These are phyloP conservation scores for Xylariaceae sp. DNA, from an alignment of 2,329 filamentous ascomycete genomes.

Conservation along the genomic window DNA sequence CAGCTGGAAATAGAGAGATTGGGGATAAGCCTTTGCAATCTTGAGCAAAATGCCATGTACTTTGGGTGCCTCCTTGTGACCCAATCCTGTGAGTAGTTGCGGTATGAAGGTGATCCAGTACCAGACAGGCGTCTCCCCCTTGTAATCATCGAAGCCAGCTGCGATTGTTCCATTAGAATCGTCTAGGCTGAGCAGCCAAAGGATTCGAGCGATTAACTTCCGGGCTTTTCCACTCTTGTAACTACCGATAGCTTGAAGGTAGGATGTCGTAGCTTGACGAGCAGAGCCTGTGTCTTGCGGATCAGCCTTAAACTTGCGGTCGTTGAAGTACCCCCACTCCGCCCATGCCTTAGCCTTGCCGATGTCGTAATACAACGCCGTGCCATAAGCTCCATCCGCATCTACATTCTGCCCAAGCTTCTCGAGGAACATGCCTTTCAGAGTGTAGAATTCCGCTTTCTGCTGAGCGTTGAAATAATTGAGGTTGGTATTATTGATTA, in stretches of 20 bases:
- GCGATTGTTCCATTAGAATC: constrained; percentile 80
- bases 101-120: constrained; percentile 99
- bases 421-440: constrained; percentile 99
- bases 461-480: constrained; percentile 96
- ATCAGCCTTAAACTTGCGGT: constrained; percentile 91
- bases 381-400: constrained; percentile 89
- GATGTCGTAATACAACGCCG: constrained; percentile 92
- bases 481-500: constrained; percentile 99
- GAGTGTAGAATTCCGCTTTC: constrained; percentile 97
- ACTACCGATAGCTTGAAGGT: constrained; percentile 89
- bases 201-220: constrained; percentile 85
- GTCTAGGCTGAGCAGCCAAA: constrained; percentile 94
- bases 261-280: constrained; percentile 89
- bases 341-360: constrained; percentile 96
- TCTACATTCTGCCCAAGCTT: constrained; percentile 88
- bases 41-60: constrained; percentile 84
- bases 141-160: constrained; percentile 88
- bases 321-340: constrained; percentile 98
- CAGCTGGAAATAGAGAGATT: constrained; percentile 92
- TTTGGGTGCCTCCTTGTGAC: constrained; percentile 84
- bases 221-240: constrained; percentile 97
- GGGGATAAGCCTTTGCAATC: constrained; percentile 93
- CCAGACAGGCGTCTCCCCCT: constrained; percentile 96
- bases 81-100: constrained; percentile 86
- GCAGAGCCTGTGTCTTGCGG: constrained; percentile 77